Evolutionary conservation across 1,284 basidiomycete genomes (phyloP).

Genomic region (Trichosporon sp.): DNA sequence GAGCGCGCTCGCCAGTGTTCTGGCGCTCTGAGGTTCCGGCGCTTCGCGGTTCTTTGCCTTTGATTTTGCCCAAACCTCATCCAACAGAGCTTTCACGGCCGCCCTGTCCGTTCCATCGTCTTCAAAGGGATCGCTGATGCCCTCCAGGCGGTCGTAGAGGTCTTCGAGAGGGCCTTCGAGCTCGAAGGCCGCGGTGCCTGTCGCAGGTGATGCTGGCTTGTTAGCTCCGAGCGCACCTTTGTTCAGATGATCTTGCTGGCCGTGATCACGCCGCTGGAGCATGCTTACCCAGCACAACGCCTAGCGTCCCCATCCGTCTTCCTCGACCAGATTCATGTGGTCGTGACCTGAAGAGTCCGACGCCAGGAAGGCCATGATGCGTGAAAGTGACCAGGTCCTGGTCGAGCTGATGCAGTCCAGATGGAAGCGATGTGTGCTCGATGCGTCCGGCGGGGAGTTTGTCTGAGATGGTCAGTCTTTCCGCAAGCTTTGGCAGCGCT

Average conservation of each 20-base stretch:
- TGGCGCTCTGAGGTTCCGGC: constrained; percentile 2
- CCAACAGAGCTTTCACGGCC: constrained; percentile 11
- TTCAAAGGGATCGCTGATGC: constrained; percentile 16
- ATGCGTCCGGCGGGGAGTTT: constrained; percentile 25
- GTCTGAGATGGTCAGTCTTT: constrained; percentile 2
- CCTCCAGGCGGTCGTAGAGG: constrained; percentile 32
- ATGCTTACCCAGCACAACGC: constrained; percentile 34
- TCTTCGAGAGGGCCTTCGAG: constrained; percentile 22
- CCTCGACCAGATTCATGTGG: constrained; percentile 26
- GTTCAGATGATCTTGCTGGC: no score
- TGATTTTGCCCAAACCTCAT: constrained; percentile 17
- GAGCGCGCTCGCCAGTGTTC: constrained; percentile 1
- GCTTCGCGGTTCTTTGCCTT: constrained; percentile 5
- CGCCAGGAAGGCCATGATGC: constrained; percentile 27
- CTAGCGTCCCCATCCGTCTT: constrained; percentile 40
- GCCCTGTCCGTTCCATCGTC: neutral
- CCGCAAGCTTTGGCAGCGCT: no score
- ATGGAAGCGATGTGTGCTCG: constrained; percentile 38
- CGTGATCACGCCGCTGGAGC: neutral
- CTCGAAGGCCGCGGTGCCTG: constrained; percentile 18
- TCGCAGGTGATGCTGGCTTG: neutral
- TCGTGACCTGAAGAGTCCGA: constrained; percentile 33
- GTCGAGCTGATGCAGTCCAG: constrained; percentile 34
- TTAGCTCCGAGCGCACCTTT: neutral
- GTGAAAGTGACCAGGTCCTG: constrained; percentile 33